Evolutionary conservation across 345 rosid species (phyloP).

Genomic region (Boechera stricta): DNA sequence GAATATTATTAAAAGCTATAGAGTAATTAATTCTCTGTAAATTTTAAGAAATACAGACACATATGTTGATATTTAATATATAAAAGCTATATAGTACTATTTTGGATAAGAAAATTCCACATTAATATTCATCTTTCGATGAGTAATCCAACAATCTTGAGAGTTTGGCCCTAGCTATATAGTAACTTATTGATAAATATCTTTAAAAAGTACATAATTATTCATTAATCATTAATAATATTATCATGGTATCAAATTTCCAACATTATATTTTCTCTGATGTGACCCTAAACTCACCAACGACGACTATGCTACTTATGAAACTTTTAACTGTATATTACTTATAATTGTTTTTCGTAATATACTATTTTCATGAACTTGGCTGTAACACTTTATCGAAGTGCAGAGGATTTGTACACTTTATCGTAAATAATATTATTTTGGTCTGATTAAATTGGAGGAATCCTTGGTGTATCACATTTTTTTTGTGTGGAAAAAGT

Average conservation of each 20-base stretch:
- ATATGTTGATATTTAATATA: background rate
- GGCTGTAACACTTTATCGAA: background rate
- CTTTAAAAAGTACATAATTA: background rate
- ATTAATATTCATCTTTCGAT: background rate
- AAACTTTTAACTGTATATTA: conserved; percentile 10
- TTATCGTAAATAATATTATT: background rate
- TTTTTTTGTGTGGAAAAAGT: background rate
- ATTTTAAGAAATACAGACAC: background rate
- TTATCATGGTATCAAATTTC: conserved; percentile 33
- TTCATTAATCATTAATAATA: background rate
- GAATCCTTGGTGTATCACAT: conserved; percentile 27
- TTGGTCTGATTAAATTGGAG: conserved; percentile 7
- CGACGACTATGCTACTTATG: conserved; percentile 26
- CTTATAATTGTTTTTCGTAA: background rate
- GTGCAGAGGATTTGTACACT: conserved; percentile 20
- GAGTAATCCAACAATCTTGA: conserved; percentile 9
- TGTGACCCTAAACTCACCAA: conserved; percentile 41
- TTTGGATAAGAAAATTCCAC: background rate
- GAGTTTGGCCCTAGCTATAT: background rate
- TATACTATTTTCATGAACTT: background rate
- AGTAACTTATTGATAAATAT: background rate
- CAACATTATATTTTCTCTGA: conserved; percentile 16
- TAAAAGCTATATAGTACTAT: background rate
- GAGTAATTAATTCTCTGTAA: background rate
- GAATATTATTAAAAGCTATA: background rate